Evolutionary conservation across 2,329 filamentous ascomycete genomes (phyloP).

Genomic region (Stemphylium lycopersici): DNA sequence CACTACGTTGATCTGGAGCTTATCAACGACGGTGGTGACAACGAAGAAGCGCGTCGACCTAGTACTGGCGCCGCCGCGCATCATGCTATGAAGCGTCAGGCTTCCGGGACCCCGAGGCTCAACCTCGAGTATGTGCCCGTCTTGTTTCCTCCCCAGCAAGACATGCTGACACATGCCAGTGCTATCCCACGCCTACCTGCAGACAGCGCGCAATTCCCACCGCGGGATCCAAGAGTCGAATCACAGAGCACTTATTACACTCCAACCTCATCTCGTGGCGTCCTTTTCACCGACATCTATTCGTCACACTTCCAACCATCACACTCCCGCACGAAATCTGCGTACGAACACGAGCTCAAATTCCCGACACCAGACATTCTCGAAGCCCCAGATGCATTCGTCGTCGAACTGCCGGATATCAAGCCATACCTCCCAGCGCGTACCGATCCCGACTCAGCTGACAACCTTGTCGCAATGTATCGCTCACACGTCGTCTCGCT

Average conservation of each 20-base stretch:
- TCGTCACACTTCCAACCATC: conserved; percentile 50
- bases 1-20: conserved; percentile 73
- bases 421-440: conserved; percentile 78
- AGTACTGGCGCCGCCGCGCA: conserved; percentile 31
- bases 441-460: conserved; percentile 85
- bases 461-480: conserved; percentile 85
- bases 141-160: not conserved
- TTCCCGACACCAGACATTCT: conserved; percentile 66
- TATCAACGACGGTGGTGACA: conserved; percentile 51
- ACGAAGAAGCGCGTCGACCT: conserved; percentile 30
- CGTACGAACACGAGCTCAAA: conserved; percentile 66
- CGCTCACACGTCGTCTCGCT: conserved; percentile 94
- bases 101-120: conserved; percentile 39
- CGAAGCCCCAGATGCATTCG: conserved; percentile 67
- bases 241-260: conserved; percentile 39
- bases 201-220: conserved; percentile 57
- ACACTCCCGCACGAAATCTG: conserved; percentile 52
- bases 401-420: conserved; percentile 83
- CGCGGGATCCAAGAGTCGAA: conserved; percentile 35
- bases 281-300: conserved; percentile 56
- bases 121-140: conserved; percentile 42
- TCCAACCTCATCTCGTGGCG: conserved; percentile 51
- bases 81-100: conserved; percentile 38
- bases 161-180: conserved; percentile 33
- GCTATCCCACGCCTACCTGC: conserved; percentile 54